Percentiles rank a stretch among this genome's conserved stretches.
Evolutionary conservation across 2,329 filamentous ascomycete genomes (phyloP).

Genomic region (Sodiomyces alkalinus): DNA sequence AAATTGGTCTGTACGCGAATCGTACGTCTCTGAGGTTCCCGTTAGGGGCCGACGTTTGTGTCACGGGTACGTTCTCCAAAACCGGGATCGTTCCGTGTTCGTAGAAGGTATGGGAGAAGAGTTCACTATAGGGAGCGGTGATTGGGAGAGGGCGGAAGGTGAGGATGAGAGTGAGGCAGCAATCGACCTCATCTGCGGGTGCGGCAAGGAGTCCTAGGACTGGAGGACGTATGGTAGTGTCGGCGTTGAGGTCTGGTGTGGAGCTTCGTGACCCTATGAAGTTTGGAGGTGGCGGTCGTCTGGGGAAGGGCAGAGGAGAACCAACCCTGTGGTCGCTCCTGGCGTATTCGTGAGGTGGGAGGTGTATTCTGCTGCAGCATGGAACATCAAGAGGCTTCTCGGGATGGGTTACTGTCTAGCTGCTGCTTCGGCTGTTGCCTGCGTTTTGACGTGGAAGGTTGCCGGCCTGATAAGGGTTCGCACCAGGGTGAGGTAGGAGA

Average conservation of each 20-base stretch:
- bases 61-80: too few species aligned
- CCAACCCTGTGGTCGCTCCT: too few species aligned
- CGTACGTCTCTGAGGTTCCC: conserved; percentile 14
- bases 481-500: too few species aligned
- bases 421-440: too few species aligned
- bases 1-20: conserved; percentile 34
- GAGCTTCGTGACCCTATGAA: too few species aligned
- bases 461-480: too few species aligned
- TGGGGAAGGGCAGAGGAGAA: not conserved
- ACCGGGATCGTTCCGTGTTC: conserved; percentile 3
- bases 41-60: conserved; percentile 9
- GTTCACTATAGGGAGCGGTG: conserved; percentile 5
- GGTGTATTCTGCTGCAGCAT: too few species aligned
- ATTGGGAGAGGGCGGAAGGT: conserved; percentile 8
- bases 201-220: not conserved
- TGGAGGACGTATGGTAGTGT: not conserved
- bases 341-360: too few species aligned
- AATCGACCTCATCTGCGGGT: conserved; percentile 12
- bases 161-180: conserved; percentile 6
- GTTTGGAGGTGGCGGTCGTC: not conserved
- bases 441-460: too few species aligned
- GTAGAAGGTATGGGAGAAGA: conserved; percentile 1
- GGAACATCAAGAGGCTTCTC: too few species aligned
- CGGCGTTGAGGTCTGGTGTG: too few species aligned
- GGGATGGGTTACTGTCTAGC: too few species aligned